Base-by-base conservation (phyloP, 2,329 filamentous ascomycete genomes). In the Aspergillus puulaauensis region DNA sequence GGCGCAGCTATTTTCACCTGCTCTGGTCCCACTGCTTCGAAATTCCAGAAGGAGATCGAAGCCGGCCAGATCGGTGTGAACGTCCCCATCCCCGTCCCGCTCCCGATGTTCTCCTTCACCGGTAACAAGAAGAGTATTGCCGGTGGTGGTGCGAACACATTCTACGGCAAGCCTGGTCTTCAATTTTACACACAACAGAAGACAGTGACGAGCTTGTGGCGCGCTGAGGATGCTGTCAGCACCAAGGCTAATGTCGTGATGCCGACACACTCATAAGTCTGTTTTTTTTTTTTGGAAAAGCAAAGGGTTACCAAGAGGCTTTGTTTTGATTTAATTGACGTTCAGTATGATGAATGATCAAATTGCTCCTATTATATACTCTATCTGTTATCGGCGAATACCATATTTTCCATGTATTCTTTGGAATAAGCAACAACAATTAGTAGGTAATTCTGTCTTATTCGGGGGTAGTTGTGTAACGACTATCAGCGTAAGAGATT, bases 141-240 rank as follows among this genome's bases (percentile, higher is more conserved):
- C 0, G 95, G 93, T 54, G 93, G 93, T 52, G 93, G 95, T 60
- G 90, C 90, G 39, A 96, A 86, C 79, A 96, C 92, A 15, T 98
- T 99, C 75, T 99, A 99, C 77, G 95, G 95, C 65, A 90, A 90
- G 77, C 91, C 92, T 0, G 95, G 93, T 23, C 78, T 99, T 73
- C 88, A 90, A 72, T 99, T 99, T 74, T 98, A 96, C 77, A 99
- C 95, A 3, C 95, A 98, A 79, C 85, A 90, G 72, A 98, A 99
- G 90, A 99, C 95, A 3, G 95, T 99, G 49, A 99, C 95, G 53
- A 89, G 91, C 65, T 79, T 96, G 73, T 99, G 95, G 95, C 86
- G 86, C 70, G 86, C 84, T 60, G 87, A 93, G 70, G 93, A 97
- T 78, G 93, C 91, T 1, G 84, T 95, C 49, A 88, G 86, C 55